Percentiles rank a stretch among this genome's conserved stretches.
These are phyloP conservation scores for Lizonia empirigonia DNA, from an alignment of 2,329 filamentous ascomycete genomes.

Conservation along the genomic window DNA sequence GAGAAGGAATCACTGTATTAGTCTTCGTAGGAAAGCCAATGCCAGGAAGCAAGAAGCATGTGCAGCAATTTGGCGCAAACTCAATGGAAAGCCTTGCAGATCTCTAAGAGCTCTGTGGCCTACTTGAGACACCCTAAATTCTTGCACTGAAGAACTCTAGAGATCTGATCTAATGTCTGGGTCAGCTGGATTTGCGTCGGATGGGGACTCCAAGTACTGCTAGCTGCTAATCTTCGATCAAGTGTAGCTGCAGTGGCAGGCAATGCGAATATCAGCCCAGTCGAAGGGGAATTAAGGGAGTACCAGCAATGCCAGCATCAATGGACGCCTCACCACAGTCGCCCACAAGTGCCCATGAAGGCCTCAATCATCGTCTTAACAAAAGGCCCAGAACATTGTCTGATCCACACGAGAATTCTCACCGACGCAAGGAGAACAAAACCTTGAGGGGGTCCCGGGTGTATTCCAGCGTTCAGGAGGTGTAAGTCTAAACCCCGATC, in stretches of 20 bases:
- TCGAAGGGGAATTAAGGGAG: slow-evolving; percentile 7
- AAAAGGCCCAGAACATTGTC: neutral
- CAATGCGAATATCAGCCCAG: slow-evolving; percentile 8
- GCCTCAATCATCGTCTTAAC: neutral
- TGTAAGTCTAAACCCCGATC: neutral
- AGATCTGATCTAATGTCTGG: no score
- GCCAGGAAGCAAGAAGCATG: no score
- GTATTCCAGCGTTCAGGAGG: neutral
- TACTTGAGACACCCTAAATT: no score
- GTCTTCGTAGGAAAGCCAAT: no score
- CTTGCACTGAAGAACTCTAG: no score
- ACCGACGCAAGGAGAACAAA: neutral
- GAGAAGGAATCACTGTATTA: no score
- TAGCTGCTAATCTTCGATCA: neutral
- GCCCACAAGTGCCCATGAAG: neutral
- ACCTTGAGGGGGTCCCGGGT: neutral
- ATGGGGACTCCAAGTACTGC: no score
- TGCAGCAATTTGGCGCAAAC: no score
- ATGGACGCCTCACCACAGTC: neutral
- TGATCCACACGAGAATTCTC: neutral
- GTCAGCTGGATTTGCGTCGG: no score
- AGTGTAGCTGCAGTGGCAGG: slow-evolving; percentile 6
- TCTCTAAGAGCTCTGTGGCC: no score
- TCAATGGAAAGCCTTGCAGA: no score
- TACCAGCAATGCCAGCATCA: slow-evolving; percentile 4